Evolutionary conservation across 2,329 filamentous ascomycete genomes (phyloP).

Genomic region (Aspergillus ochraceoroseus): DNA sequence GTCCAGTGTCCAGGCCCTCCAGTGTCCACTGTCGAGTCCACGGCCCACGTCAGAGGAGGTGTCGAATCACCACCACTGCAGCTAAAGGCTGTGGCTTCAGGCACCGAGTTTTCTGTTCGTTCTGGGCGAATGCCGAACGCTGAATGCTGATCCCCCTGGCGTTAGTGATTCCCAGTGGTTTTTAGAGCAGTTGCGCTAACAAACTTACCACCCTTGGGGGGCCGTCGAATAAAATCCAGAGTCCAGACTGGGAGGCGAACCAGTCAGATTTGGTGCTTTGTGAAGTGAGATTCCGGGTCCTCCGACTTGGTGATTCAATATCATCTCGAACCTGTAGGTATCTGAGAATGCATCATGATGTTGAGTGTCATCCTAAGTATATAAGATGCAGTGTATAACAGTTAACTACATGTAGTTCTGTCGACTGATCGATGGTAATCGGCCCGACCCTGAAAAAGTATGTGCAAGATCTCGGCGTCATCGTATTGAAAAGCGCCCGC

Average conservation of each 20-base stretch:
- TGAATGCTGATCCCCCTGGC: constrained; percentile 11
- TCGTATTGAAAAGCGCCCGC: neutral
- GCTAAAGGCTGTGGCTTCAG: constrained; percentile 9
- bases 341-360: too few relatives aligned
- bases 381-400: too few relatives aligned
- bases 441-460: too few relatives aligned
- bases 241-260: constrained; percentile 5
- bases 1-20: too few relatives aligned
- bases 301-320: constrained; percentile 9
- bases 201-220: too few relatives aligned
- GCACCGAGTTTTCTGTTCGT: constrained; percentile 7
- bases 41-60: constrained; percentile 13
- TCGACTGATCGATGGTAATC: too few relatives aligned
- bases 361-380: too few relatives aligned
- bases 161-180: constrained; percentile 2
- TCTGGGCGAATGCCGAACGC: too few relatives aligned
- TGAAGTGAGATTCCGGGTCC: neutral
- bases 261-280: constrained; percentile 1
- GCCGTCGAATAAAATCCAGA: neutral
- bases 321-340: too few relatives aligned
- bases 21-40: too few relatives aligned
- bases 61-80: constrained; percentile 4
- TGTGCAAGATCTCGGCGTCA: too few relatives aligned
- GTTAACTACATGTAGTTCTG: too few relatives aligned
- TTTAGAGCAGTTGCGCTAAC: constrained; percentile 4